Evolutionary conservation across 371 early-diverging fungal genomes (phyloP).

Genomic region (Rhizopus sp.): DNA sequence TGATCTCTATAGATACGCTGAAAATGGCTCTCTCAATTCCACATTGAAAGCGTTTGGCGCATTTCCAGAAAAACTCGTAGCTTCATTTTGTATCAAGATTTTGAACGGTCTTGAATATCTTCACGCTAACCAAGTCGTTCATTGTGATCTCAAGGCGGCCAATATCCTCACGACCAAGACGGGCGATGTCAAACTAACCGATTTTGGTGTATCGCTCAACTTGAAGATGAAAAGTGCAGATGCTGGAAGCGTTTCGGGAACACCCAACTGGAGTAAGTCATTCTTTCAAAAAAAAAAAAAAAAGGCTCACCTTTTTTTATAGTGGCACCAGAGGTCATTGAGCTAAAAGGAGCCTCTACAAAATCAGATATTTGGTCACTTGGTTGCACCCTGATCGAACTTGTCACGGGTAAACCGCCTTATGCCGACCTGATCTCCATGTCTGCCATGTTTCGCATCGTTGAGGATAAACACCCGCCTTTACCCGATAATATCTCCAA

Average conservation of each 20-base stretch:
- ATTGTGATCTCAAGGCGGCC: constrained; percentile 96
- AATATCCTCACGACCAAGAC: constrained; percentile 92
- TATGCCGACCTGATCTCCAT: constrained; percentile 80
- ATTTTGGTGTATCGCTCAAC: constrained; percentile 92
- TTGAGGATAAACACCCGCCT: constrained; percentile 84
- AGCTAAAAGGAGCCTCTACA: constrained; percentile 77
- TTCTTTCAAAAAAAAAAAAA: constrained; percentile 44
- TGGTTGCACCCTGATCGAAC: constrained; percentile 86
- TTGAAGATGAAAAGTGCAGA: constrained; percentile 66
- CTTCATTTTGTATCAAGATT: constrained; percentile 85
- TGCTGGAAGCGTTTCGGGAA: constrained; percentile 64
- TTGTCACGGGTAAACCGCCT: constrained; percentile 86
- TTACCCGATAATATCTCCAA: constrained; percentile 73
- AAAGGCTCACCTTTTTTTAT: constrained; percentile 48
- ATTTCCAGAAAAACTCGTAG: constrained; percentile 88
- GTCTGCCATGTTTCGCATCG: constrained; percentile 88
- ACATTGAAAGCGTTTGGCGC: constrained; percentile 87
- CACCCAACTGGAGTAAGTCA: constrained; percentile 92
- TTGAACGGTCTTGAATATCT: constrained; percentile 87
- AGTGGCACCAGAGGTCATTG: constrained; percentile 96
- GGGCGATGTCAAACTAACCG: constrained; percentile 90
- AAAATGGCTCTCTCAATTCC: constrained; percentile 87
- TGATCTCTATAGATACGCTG: constrained; percentile 62
- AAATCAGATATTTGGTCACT: constrained; percentile 88
- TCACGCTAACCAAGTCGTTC: constrained; percentile 84